Base-by-base conservation (phyloP, 75 land plant species). In the Cupressus sempervirens region DNA sequence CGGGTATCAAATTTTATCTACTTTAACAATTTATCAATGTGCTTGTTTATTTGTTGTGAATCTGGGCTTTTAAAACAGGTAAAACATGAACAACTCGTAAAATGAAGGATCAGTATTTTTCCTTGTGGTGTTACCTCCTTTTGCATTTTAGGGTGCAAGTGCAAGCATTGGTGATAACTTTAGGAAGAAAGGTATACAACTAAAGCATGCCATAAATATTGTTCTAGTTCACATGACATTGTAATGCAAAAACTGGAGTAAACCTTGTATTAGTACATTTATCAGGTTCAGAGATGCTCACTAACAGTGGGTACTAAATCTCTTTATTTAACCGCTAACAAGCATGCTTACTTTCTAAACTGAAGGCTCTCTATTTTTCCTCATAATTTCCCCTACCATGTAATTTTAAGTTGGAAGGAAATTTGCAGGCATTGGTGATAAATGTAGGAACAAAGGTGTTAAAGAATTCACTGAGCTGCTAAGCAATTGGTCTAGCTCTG, bases 161-260 rank as follows among this genome's bases (percentile, higher is more conserved):
- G 80, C 88, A 96, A 97, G 98, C 29, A 89, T 96, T 84, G 93
- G 94, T 40, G 97, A 96, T 82, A 84, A 86, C 74, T 96, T 97
- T 93, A 87, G 82, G 32, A 89, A 91, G 46, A 62, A 48, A 23
- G 95, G 97, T 72, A 35, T 93, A 50, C 14, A 50, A 50, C 10
- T 26, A 0, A 65, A 65, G 6, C 23, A 23, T 65, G 68, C 13
- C 52, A 50, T 50, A 10, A 65, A 65, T 18, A 5, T 65, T 26
- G n/a, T 20, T 2, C 0, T 7, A 23, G n/a, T 20, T 4, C 8
- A 26, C 4, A 65, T 65, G n/a, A 20, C 29, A 20, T 65, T 7
- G 23, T 65, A 65, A n/a, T 65, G 68, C n/a, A n/a, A 65, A 65
- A 65, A 7, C 8, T 26, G 23, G 26, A 65, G 29, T 23, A 6